Evolutionary conservation across 1,139 yeast species (phyloP).

Genomic region (Candida dubliniensis): DNA sequence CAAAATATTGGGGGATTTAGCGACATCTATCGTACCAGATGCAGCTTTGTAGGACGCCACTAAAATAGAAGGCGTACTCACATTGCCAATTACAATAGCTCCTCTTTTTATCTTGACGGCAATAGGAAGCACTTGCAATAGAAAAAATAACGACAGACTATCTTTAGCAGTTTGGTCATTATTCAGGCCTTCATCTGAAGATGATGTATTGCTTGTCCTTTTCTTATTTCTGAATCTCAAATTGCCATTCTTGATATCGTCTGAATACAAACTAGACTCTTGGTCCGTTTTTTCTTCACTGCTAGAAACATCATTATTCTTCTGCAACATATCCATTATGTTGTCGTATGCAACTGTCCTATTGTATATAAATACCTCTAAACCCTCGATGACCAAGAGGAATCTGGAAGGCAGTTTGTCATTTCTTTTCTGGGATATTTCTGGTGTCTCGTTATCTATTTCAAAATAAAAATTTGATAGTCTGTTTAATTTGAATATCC

Average conservation of each 20-base stretch:
- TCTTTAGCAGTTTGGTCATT: background rate
- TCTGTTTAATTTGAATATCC: conserved; percentile 61
- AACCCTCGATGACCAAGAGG: conserved; percentile 63
- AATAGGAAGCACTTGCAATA: conserved; percentile 56
- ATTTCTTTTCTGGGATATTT: conserved; percentile 29
- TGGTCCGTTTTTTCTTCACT: conserved; percentile 13
- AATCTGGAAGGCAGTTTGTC: conserved; percentile 60
- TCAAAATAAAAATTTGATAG: conserved; percentile 39
- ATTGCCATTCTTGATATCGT: conserved; percentile 10
- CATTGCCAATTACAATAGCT: conserved; percentile 77
- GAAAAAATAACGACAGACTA: conserved; percentile 15
- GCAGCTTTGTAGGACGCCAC: conserved; percentile 61
- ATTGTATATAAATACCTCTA: conserved; percentile 81
- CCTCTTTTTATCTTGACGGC: conserved; percentile 62
- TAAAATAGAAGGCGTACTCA: conserved; percentile 69
- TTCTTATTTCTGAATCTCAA: conserved; percentile 7
- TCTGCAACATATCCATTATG: conserved; percentile 47
- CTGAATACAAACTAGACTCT: conserved; percentile 10
- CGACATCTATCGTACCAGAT: conserved; percentile 60
- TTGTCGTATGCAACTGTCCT: conserved; percentile 74
- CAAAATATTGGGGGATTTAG: conserved; percentile 43
- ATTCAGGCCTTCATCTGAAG: background rate
- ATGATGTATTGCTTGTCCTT: background rate
- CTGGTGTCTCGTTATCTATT: conserved; percentile 22
- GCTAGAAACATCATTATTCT: conserved; percentile 12